Base-by-base conservation (phyloP, 768 basidiomycete species). In the Russula abietina region DNA sequence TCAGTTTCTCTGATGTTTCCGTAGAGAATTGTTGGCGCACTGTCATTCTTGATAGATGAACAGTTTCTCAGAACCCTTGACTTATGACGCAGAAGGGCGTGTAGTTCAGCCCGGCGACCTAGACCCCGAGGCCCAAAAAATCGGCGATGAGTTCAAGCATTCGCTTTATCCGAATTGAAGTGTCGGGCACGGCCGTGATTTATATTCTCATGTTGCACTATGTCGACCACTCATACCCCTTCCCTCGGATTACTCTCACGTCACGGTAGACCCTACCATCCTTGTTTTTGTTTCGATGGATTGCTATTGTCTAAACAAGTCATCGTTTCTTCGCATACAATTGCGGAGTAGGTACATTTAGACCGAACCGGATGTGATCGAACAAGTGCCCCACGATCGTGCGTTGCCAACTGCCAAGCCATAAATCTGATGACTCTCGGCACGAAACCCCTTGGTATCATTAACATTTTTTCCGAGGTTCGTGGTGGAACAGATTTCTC, bases 131-230 rank as follows among this genome's bases (percentile, higher is more conserved):
- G 78, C 82, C 19, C 84, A 85, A 60, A 75, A 72, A 56, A 82
- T 82, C 68, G 80, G 73, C 69, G 76, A 79, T 59, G 87, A 88
- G 65, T 86, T 86, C 78, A 88, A 88, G 71, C 80, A 76, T 22
- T 83, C 83, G 30, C 36, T 41, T 12, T 66, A 64, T 24, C 32
- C 54, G 49, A 51, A 33, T 45, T 64, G 41, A 64, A 26, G n/a
- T 36, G 28, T n/a, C 36, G 12, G 12, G 43, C 33, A 6, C 24
- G 10, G 28, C 33, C 19, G 12, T 49, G 24, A 59, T 49, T 63
- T 63, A 32, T 48, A 9, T 32, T 30, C 24, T 43, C 56, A 57
- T 45, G 50, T 62, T 39, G 41, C 46, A 55, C n/a, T 33, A 54
- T 55, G 57, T 43, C 46, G 12, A 43, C 17, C 46, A 49, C 50